Evolutionary conservation across 208 protist species (phyloP).

Genomic region (Trypanosoma caninum): DNA sequence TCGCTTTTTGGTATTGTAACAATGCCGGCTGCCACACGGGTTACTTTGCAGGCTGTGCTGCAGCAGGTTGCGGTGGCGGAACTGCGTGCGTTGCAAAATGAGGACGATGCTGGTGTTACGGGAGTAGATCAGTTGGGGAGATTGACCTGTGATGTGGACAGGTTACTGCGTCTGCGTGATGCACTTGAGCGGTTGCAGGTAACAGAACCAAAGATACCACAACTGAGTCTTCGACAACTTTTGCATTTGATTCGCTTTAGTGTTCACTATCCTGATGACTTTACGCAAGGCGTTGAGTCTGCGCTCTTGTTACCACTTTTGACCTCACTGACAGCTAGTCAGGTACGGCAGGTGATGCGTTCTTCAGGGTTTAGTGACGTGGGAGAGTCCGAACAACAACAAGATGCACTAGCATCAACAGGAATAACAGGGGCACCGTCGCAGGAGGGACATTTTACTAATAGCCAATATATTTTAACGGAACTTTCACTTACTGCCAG

Average conservation of each 20-base stretch:
- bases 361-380: conserved; percentile 31
- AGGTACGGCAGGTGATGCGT: conserved; percentile 59
- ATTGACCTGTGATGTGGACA: conserved; percentile 23
- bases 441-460: conserved; percentile 5
- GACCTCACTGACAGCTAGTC: conserved; percentile 58
- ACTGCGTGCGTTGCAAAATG: conserved; percentile 14
- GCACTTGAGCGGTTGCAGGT: conserved; percentile 44
- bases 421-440: background rate
- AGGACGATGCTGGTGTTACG: conserved; percentile 7
- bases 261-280: conserved; percentile 53
- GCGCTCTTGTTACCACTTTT: conserved; percentile 74
- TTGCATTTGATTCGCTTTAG: conserved; percentile 56
- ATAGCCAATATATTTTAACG: conserved; percentile 14
- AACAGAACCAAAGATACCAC: conserved; percentile 66
- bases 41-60: conserved; percentile 43
- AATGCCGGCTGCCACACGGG: conserved; percentile 53
- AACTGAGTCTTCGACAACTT: conserved; percentile 68
- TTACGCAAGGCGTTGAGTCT: conserved; percentile 44
- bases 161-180: conserved; percentile 46
- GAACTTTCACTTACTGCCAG: background rate
- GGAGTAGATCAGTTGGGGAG: background rate
- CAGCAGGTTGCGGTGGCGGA: conserved; percentile 44
- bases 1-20: conserved; percentile 86
- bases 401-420: background rate
- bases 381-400: background rate